Percentiles rank a stretch among this genome's conserved stretches.
Evolutionary conservation across 2,329 filamentous ascomycete genomes (phyloP).

Genomic region (Colletotrichum scovillei): DNA sequence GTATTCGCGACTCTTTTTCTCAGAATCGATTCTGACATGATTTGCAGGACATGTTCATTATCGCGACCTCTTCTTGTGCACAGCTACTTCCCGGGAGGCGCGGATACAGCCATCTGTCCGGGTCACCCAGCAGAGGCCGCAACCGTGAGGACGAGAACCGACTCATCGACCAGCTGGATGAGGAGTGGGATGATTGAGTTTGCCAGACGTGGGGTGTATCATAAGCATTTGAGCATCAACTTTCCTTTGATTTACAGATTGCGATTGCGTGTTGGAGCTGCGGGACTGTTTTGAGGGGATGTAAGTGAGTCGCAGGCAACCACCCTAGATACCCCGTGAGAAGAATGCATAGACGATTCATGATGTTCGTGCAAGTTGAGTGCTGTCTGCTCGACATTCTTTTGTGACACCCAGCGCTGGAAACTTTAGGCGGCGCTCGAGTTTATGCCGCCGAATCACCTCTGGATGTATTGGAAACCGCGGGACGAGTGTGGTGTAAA

Average conservation of each 20-base stretch:
- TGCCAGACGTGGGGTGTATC: background rate
- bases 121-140: constrained; percentile 61
- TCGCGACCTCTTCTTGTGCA: constrained; percentile 75
- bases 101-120: constrained; percentile 75
- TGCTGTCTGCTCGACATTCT: background rate
- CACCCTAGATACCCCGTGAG: constrained; percentile 31
- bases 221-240: background rate
- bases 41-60: constrained; percentile 72
- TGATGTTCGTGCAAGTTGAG: background rate
- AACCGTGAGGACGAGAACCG: constrained; percentile 87
- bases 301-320: constrained; percentile 31
- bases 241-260: background rate
- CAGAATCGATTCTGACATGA: constrained; percentile 36
- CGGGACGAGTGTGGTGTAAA: background rate
- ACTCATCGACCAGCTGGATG: constrained; percentile 94
- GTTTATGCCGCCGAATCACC: background rate
- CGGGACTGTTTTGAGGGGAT: background rate
- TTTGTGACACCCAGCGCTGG: background rate
- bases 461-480: no score
- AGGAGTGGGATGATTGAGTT: constrained; percentile 89
- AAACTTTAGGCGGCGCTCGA: background rate
- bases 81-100: constrained; percentile 72
- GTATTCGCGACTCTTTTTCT: constrained; percentile 34
- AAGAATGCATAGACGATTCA: constrained; percentile 31
- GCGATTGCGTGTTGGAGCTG: constrained; percentile 6